Base-by-base conservation (phyloP, 176 grass and related monocot genomes). In the Tillandsia fasciculata region DNA sequence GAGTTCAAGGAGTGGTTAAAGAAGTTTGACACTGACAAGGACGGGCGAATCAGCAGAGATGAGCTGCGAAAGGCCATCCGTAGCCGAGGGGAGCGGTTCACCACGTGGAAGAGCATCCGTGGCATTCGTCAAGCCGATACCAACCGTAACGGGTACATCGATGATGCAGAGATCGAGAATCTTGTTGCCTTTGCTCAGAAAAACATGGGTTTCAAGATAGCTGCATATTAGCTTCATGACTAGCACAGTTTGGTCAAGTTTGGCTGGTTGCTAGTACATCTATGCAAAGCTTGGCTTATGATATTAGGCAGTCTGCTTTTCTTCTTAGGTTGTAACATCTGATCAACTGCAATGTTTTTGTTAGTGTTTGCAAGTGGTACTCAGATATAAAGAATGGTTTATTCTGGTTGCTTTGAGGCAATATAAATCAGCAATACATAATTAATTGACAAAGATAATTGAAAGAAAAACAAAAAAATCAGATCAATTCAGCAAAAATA, bases 1-100 rank as follows among this genome's bases (percentile, higher is more conserved):
- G 72, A 91, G 20, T 87, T 85, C 79, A 91, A 80, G 78, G 48
- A 69, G 11, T 91, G 89, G 89, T 61, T 91, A 23, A 87, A 82
- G 78, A 74, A 85, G 58, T 84, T 91, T 28, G 88, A 87, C 65
- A 28, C 61, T 10, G 70, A 91, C 74, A 47, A 76, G 47, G 87
- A 90, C 53, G 87, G 81, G 23, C 63, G 67, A 53, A 87, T 96
- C 52, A 90, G 91, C 70, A 64, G 59, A 63, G 23, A 49, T 3
- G 84, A 96, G 74, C 87, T 96, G n/a, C 54, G 67, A 11, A 65
- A 87, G 78, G 91, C 83, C 27, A 67, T 90, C 26, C 81, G 73
- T 18, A 77, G 76, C 70, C 72, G 70, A 22, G 83, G 80, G 2
- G 66, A 61, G 12, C 54, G 80, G 72, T 79, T 82, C 18, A 22